Conservation (phyloP, 495 filamentous ascomycete species). For the Tuber borchii region DNA sequence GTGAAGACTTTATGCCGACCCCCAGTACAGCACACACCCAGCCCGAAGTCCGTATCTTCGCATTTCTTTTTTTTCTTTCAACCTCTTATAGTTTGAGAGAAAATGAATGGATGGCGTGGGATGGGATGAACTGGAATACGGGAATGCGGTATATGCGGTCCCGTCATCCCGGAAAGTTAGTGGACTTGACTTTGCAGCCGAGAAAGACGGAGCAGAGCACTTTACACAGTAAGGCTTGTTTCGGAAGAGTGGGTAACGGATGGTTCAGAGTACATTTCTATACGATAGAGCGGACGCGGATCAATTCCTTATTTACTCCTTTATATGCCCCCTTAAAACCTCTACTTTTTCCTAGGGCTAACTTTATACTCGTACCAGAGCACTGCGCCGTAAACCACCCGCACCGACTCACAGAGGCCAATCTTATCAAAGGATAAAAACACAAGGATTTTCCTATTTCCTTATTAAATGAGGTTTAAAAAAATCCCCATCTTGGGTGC, state of each 20-base stretch:
- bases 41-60: background rate
- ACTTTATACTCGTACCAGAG: background rate
- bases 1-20: too few species aligned
- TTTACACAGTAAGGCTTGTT: background rate
- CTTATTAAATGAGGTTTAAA: background rate
- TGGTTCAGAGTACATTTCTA: background rate
- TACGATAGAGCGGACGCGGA: background rate
- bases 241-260: background rate
- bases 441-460: background rate
- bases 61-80: background rate
- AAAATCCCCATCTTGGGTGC: background rate
- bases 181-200: background rate
- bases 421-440: background rate
- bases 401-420: background rate
- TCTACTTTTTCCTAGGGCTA: background rate
- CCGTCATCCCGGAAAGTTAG: background rate
- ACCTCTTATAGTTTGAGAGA: background rate
- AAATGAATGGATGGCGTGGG: background rate
- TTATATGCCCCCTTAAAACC: background rate
- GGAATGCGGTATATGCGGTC: background rate
- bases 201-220: background rate
- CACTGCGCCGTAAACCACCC: background rate
- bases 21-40: background rate
- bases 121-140: constrained; percentile 1
- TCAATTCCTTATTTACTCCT: background rate